Evolutionary conservation across 2,329 filamentous ascomycete species (phyloP), one percentile per base, ranked within the genome.

Genomic region (Talaromyces piceae): DNA sequence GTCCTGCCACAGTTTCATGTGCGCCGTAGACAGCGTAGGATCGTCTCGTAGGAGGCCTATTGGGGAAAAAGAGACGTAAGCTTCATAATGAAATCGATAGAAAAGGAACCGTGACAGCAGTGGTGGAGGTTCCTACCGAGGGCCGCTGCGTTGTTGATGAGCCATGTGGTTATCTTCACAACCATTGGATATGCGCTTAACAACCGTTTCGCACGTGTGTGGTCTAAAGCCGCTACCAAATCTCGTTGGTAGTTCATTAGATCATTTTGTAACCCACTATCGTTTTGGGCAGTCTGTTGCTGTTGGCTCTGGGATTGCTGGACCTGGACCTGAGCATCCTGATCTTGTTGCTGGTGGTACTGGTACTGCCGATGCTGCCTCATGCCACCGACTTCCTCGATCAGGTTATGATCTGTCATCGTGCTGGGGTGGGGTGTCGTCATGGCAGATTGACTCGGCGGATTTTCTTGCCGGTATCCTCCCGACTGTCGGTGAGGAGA

Each of bases 1-100:
- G 59, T 96, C 87, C 61, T 87, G 84, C 93, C 93, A 98, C 5
- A 97, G 74, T 63, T 85, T 84, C 58, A 95, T 79, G 50, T 90
- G 84, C 59, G 93, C 85, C 51, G 78, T 73, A 63, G 93, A 83
- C 51, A 88, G 78, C 49, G 77, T 77, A 63, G 87, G 82, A 67
- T 95, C 86, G 72, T 97, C 91, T 62, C 85, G 82, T 58, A 87
- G 84, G 61, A 97, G 82, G 53, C 89, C 90, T 95, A 70, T 56
- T n/a, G 27, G 64, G 67, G n/a, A n/a, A n/a, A 58, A 51, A 39
- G 25, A 28, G 22, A 52, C 50, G 49, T 45, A 22, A 51, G 31
- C 16, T 22, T 44, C 2, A 20, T n/a, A n/a, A n/a, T n/a, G n/a
- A 31, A 11, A 3, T 13, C 12, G 44, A 26, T 23, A 16, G 5